These are phyloP conservation scores for Eucalyptus microcorys DNA, from an alignment of 345 rosid genomes.

Conservation along the genomic window DNA sequence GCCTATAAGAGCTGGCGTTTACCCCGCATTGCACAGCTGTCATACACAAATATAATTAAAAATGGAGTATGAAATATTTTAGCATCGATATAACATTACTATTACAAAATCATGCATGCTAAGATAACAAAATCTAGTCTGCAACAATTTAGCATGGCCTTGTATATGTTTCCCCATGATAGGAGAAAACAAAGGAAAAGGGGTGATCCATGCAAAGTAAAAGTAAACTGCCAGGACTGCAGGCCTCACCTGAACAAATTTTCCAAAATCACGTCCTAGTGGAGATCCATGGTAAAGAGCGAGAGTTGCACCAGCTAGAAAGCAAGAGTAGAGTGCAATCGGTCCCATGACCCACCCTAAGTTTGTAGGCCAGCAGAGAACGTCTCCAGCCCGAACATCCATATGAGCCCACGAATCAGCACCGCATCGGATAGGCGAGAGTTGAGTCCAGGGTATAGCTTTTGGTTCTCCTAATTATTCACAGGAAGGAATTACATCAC, in stretches of 20 bases:
- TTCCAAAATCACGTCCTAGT: constrained; percentile 67
- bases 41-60: background rate
- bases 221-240: constrained; percentile 2
- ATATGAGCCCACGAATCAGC: constrained; percentile 60
- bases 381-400: constrained; percentile 42
- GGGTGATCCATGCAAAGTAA: background rate
- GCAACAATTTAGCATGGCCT: background rate
- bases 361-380: constrained; percentile 89
- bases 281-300: constrained; percentile 93
- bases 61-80: background rate
- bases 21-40: background rate
- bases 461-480: constrained; percentile 71
- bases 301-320: constrained; percentile 68
- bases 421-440: constrained; percentile 56
- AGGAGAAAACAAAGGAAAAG: background rate
- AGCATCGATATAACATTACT: background rate
- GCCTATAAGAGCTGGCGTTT: background rate
- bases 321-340: constrained; percentile 44
- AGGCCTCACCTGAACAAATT: constrained; percentile 51
- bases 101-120: background rate
- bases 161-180: background rate
- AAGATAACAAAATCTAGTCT: background rate
- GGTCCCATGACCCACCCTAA: constrained; percentile 98
- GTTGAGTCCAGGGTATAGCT: constrained; percentile 92
- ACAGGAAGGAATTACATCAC: background rate